phyloP scores from a whole-genome alignment of 2,329 filamentous ascomycete species.

The Clarireedia paspali region DNA sequence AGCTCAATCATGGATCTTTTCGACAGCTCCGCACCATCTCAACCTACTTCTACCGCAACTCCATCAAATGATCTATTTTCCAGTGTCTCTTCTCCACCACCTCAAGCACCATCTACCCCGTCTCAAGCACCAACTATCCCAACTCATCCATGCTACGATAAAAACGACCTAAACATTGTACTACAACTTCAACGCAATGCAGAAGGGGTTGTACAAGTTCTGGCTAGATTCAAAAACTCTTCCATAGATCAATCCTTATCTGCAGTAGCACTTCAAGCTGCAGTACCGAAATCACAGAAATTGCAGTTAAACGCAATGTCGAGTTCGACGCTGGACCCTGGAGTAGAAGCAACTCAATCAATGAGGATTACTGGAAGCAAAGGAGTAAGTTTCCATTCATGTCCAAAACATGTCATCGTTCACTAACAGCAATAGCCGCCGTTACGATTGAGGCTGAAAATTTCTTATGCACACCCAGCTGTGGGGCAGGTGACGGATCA shows the following conservation, averaged over 20 bases:
- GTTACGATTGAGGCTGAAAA: conserved; percentile 75
- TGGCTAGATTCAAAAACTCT: conserved; percentile 76
- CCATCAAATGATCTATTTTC: conserved; percentile 43
- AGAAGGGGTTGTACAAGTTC: conserved; percentile 71
- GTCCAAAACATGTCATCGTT: conserved; percentile 2
- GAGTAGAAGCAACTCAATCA: conserved; percentile 77
- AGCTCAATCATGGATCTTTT: conserved; percentile 91
- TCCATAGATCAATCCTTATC: conserved; percentile 59
- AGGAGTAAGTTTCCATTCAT: conserved; percentile 61
- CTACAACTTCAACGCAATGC: conserved; percentile 79
- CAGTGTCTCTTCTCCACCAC: conserved; percentile 42
- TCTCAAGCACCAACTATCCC: conserved; percentile 44
- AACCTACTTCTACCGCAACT: conserved; percentile 38
- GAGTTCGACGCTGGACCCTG: conserved; percentile 64
- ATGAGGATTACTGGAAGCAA: conserved; percentile 82
- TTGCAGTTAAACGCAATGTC: conserved; percentile 88
- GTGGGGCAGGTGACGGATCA: conserved; percentile 74
- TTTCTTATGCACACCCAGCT: conserved; percentile 68
- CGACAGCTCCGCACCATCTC: conserved; percentile 39
- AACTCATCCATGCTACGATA: conserved; percentile 71
- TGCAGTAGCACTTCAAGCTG: conserved; percentile 80
- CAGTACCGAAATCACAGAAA: conserved; percentile 94
- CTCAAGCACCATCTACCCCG: conserved; percentile 37
- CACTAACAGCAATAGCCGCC: conserved; percentile 49
- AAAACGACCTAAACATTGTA: conserved; percentile 74